These are phyloP conservation scores for Backusella macrospora DNA, from an alignment of 192 early-diverging fungal genomes.

Conservation along the genomic window DNA sequence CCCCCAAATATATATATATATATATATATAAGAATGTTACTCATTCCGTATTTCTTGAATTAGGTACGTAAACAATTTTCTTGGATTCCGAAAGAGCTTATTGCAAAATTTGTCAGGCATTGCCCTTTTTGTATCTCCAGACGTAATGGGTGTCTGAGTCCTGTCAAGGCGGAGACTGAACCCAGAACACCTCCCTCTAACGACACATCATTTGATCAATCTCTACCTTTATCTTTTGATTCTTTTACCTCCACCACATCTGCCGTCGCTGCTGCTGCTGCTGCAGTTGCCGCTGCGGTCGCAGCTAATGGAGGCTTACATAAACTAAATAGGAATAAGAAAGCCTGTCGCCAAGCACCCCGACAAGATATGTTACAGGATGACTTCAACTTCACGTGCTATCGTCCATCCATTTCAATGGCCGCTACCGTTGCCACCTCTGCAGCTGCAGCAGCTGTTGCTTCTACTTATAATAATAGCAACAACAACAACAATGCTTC, in stretches of 20 bases:
- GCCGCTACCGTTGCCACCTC: conserved; percentile 26
- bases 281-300: neutral
- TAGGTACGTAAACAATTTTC: conserved; percentile 37
- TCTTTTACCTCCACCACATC: neutral
- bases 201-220: conserved; percentile 14
- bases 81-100: conserved; percentile 40
- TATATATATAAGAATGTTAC: conserved; percentile 22
- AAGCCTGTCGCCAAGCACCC: neutral
- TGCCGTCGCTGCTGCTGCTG: neutral
- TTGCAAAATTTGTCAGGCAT: conserved; percentile 36
- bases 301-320: neutral
- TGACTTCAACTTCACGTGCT: conserved; percentile 2
- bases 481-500: neutral
- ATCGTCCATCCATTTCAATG: conserved; percentile 18
- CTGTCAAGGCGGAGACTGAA: conserved; percentile 1
- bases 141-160: conserved; percentile 29
- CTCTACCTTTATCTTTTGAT: neutral
- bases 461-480: neutral
- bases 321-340: neutral
- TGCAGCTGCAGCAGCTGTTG: conserved; percentile 28
- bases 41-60: conserved; percentile 13
- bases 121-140: conserved; percentile 41
- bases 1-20: too few species aligned
- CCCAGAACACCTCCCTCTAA: neutral
- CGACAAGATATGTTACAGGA: neutral